Base-by-base conservation (phyloP, 148 eudicot genomes). In the Chenopodium suecicum region DNA sequence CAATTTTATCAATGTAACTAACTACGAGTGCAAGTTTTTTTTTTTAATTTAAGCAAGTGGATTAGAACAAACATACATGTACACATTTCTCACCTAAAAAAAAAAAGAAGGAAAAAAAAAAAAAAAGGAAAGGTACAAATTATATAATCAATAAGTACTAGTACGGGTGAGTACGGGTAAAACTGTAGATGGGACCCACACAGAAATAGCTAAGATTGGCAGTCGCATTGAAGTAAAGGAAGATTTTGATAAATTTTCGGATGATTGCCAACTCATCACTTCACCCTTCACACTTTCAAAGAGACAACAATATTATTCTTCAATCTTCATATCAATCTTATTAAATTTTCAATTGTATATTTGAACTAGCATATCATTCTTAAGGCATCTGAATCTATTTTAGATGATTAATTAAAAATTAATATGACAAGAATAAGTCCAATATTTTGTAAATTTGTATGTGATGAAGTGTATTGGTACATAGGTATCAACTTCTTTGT, bases 121-220 rank as follows among this genome's bases (percentile, higher is more conserved):
- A 11, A 19, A 48, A 56, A 23, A 16, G 5, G 12, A 4, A 27
- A 32, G 48, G 37, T 14, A 27, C 41, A 25, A 13, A 12, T 12
- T 29, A 46, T 29, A 46, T 16, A 27, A 46, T 16, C 12, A 25
- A 13, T 25, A 25, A 3, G 10, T 50, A 50, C 54, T 50, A 58
- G 78, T 78, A 78, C 81, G 74, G 74, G 47, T 19, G 29, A 48
- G 81, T 78, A 78, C 81, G 81, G 81, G 31, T 65, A 50, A 46
- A 48, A 78, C 14, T 6, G 10, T 31, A 78, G 7, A 63, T 65
- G 74, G 80, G 74, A 68, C 72, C 80, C 72, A 12, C 63, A 7
- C 48, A 25, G 9, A 17, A 34, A 62, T 23, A n/a, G 27, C n/a
- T 50, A 64, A 64, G 58, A 37, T 77, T 37, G 79, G 79, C 52